Evolutionary conservation across 2,329 filamentous ascomycete genomes (phyloP).

Genomic region (Westerdykella ornata): DNA sequence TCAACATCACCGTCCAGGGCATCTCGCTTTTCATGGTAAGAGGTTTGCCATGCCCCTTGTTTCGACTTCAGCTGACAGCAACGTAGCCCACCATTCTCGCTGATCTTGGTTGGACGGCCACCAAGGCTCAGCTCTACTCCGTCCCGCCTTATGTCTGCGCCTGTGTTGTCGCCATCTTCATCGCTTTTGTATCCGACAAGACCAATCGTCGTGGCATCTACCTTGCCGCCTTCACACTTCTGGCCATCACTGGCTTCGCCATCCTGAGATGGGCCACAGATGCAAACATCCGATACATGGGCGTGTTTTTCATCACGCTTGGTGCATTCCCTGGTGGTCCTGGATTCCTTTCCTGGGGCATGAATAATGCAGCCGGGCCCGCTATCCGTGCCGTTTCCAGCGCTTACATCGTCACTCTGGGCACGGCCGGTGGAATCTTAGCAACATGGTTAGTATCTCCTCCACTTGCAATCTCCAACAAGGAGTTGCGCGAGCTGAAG

Average conservation of each 20-base stretch:
- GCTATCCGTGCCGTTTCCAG: slow-evolving; percentile 51
- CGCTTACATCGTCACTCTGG: slow-evolving; percentile 61
- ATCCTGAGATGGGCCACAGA: slow-evolving; percentile 51
- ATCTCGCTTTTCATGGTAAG: slow-evolving; percentile 37
- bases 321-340: slow-evolving; percentile 55
- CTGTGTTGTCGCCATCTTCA: slow-evolving; percentile 29
- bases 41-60: neutral
- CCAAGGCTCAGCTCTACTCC: slow-evolving; percentile 35
- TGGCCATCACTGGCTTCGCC: slow-evolving; percentile 48
- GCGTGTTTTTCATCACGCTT: slow-evolving; percentile 50
- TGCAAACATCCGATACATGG: slow-evolving; percentile 50
- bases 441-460: slow-evolving; percentile 41
- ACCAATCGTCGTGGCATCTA: slow-evolving; percentile 36
- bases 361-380: slow-evolving; percentile 54
- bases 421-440: slow-evolving; percentile 52
- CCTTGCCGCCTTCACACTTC: slow-evolving; percentile 29
- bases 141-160: slow-evolving; percentile 37
- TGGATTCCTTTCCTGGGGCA: slow-evolving; percentile 52
- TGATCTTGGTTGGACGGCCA: slow-evolving; percentile 35
- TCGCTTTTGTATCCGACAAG: slow-evolving; percentile 36
- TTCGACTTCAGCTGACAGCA: slow-evolving; percentile 3
- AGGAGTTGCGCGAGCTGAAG: slow-evolving; percentile 63
- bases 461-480: slow-evolving; percentile 3
- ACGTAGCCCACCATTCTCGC: slow-evolving; percentile 34
- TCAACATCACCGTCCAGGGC: slow-evolving; percentile 55